Percentiles rank a stretch among this genome's conserved stretches.
Evolutionary conservation across 306 rosid genomes (phyloP).

Genomic region (Elaeagnus macrophylla): DNA sequence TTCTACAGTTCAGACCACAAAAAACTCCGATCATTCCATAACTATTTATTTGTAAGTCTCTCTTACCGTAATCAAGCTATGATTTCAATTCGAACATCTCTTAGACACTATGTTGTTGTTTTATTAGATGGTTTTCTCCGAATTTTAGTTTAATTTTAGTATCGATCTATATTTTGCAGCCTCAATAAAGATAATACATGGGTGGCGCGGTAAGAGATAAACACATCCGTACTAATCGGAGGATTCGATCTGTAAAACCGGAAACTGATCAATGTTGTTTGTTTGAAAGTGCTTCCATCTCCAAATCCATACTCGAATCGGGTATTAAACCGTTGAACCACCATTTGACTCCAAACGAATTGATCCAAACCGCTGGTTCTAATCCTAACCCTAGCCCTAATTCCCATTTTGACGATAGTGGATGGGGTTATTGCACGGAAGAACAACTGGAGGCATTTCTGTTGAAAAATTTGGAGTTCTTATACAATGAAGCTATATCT

Average conservation of each 20-base stretch:
- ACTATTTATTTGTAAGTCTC: neutral
- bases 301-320: constrained; percentile 64
- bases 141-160: neutral
- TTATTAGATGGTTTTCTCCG: neutral
- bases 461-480: constrained; percentile 52
- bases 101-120: neutral
- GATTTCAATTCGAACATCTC: neutral
- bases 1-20: no score
- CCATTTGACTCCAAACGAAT: constrained; percentile 27
- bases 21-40: no score
- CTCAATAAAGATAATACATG: constrained; percentile 27
- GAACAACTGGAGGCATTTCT: constrained; percentile 83
- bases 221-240: constrained; percentile 71
- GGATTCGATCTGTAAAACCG: constrained; percentile 41
- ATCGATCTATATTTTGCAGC: neutral
- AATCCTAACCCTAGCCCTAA: constrained; percentile 17
- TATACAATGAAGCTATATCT: constrained; percentile 63
- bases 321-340: constrained; percentile 49
- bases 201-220: constrained; percentile 85
- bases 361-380: constrained; percentile 17
- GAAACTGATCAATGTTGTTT: constrained; percentile 37
- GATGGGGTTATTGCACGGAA: constrained; percentile 89
- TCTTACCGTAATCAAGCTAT: neutral
- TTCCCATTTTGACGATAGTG: constrained; percentile 46
- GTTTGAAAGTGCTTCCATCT: constrained; percentile 45